phyloP scores from a whole-genome alignment of 306 rosid species.

The Castanea crenata region DNA sequence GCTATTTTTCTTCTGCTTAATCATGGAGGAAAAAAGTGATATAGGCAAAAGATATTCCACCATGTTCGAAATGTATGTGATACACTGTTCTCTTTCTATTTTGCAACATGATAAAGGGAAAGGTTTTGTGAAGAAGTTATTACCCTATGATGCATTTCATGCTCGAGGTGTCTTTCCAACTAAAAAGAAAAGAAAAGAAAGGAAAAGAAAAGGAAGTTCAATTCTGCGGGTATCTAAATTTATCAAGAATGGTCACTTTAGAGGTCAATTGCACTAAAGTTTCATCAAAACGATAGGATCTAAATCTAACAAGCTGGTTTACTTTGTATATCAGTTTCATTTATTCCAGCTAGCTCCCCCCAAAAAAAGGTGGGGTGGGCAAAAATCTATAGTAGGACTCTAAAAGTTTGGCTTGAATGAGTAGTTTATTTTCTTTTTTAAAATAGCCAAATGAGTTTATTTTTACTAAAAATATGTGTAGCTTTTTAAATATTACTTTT shows the following conservation, averaged over 20 bases:
- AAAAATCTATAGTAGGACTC: too few relatives aligned
- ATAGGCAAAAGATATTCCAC: constrained; percentile 25
- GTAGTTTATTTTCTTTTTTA: too few relatives aligned
- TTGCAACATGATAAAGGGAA: constrained; percentile 1
- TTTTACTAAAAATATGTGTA: too few relatives aligned
- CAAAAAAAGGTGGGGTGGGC: not conserved
- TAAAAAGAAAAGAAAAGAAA: constrained; percentile 3
- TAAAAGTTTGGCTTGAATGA: too few relatives aligned
- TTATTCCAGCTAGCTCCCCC: not conserved
- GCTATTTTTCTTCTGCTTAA: constrained; percentile 30
- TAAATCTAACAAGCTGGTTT: constrained; percentile 26
- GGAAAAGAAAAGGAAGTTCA: not conserved
- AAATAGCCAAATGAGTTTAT: too few relatives aligned
- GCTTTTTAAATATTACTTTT: too few relatives aligned
- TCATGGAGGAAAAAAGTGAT: constrained; percentile 25
- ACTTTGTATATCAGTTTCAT: constrained; percentile 6
- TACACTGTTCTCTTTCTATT: not conserved
- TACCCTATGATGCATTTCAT: constrained; percentile 30
- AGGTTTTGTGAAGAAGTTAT: constrained; percentile 21
- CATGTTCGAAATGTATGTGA: constrained; percentile 9
- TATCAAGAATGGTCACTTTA: constrained; percentile 33
- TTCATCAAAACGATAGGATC: constrained; percentile 28
- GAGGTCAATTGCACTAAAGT: constrained; percentile 28
- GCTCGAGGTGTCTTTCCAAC: constrained; percentile 19
- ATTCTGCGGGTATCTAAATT: constrained; percentile 1